Base-by-base conservation (phyloP, 2,329 filamentous ascomycete species). In the Ophiostoma pallidulum region DNA sequence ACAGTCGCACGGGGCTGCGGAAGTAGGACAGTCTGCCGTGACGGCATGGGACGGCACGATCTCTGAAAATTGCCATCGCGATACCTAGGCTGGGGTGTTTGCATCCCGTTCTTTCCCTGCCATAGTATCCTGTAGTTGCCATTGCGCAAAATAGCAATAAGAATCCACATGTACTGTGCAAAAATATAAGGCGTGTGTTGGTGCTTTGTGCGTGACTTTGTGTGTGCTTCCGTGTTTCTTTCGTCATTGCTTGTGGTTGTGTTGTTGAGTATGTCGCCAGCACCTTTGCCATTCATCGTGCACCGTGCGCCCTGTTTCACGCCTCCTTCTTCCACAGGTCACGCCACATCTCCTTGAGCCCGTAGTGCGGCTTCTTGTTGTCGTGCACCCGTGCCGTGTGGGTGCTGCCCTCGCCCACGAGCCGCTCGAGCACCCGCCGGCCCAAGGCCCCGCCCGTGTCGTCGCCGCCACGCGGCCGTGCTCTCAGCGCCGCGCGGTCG, bases 331-430 rank as follows among this genome's bases (percentile, higher is more conserved):
- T 51, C 52, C 52, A 95, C 10, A 95, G 60, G 65, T 97, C 91
- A 57, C 77, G 78, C 89, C 88, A 96, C 67, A 95, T 86, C 63
- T 97, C 80, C 61, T 77, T 85, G 53, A 96, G 80, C 7, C 92
- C 91, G 66, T 96, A 97, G 47, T 84, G 78, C 46, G 82, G 79
- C 48, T 75, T 74, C 51, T 76, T 75, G 50, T 85, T 85, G 58
- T 96, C 90, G 58, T 86, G 77, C 8, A 95, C 76, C 43, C 73
- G 74, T 10, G 73, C 76, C 14, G 72, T 72, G 14, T 26, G 32
- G 1, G 40, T 20, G 40, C 68, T 63, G 13, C 69, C 66, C 41
- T 71, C 68, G 2, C 69, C 70, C 28, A 62, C 61, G 32, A 94
- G 72, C 18, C 73, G 73, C 28, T 81, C 79, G 54, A 91, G 60